These are phyloP conservation scores for Solanum etuberosum DNA, from an alignment of 257 asterid species.

Conservation along the genomic window DNA sequence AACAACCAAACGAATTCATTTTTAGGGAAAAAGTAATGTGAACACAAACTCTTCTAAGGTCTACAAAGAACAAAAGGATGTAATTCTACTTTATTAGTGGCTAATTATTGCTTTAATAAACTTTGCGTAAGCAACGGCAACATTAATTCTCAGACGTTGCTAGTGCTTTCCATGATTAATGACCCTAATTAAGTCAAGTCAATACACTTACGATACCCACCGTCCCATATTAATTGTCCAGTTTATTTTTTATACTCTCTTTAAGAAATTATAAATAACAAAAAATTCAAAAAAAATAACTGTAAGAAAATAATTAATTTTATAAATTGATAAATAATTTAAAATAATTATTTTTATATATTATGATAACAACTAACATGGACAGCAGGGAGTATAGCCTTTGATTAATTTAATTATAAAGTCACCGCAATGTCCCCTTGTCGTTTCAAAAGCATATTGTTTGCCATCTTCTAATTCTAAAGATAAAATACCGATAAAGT, in stretches of 20 bases:
- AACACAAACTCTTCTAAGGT: background rate
- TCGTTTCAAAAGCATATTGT: background rate
- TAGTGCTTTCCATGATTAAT: background rate
- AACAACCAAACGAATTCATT: background rate
- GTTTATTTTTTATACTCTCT: too few relatives aligned
- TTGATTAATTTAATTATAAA: background rate
- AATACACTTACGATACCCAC: rapidly evolving
- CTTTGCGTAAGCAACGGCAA: background rate
- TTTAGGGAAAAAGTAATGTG: background rate
- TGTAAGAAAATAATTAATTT: too few relatives aligned
- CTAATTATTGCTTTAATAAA: background rate
- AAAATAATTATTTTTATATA: background rate
- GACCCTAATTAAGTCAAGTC: background rate
- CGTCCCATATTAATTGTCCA: background rate
- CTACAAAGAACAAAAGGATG: background rate
- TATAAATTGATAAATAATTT: too few relatives aligned
- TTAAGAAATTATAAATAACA: too few relatives aligned
- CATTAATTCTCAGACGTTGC: background rate
- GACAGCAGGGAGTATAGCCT: background rate
- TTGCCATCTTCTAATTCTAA: background rate
- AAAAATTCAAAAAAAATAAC: too few relatives aligned
- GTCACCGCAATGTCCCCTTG: background rate
- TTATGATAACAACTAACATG: background rate
- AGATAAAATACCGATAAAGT: background rate
- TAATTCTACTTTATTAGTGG: background rate